phyloP scores from a whole-genome alignment of 768 basidiomycete species.

The Tephrocybe rancida region DNA sequence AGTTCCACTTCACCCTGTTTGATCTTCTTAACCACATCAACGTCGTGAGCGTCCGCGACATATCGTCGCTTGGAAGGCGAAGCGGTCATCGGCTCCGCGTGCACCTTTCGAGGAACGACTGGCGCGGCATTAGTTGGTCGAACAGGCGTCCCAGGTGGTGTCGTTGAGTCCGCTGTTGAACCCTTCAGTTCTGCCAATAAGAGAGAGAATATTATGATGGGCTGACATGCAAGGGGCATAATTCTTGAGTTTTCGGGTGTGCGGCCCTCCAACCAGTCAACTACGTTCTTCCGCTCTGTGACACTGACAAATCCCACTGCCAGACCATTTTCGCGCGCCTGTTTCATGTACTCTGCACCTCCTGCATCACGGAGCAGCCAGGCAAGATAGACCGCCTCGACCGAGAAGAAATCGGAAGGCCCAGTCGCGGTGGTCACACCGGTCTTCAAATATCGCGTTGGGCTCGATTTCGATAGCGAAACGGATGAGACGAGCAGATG shows the following conservation, averaged over 20 bases:
- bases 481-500: slow-evolving; percentile 60
- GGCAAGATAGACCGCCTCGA: slow-evolving; percentile 84
- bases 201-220: not conserved
- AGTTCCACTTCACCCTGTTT: slow-evolving; percentile 76
- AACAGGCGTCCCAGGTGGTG: slow-evolving; percentile 48
- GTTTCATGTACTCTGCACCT: slow-evolving; percentile 88
- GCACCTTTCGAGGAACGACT: slow-evolving; percentile 28
- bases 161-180: slow-evolving; percentile 50
- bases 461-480: slow-evolving; percentile 68
- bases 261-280: slow-evolving; percentile 82
- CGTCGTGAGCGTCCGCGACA: slow-evolving; percentile 74
- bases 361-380: slow-evolving; percentile 76
- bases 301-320: slow-evolving; percentile 79
- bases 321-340: slow-evolving; percentile 74
- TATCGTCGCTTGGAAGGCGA: slow-evolving; percentile 76
- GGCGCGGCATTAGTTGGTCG: slow-evolving; percentile 25
- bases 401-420: slow-evolving; percentile 69
- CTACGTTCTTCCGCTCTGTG: slow-evolving; percentile 83
- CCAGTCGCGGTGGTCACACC: slow-evolving; percentile 44
- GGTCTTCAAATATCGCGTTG: slow-evolving; percentile 80
- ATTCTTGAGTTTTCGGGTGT: slow-evolving; percentile 51
- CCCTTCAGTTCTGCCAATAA: too few relatives aligned
- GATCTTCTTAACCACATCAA: slow-evolving; percentile 88
- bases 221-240: slow-evolving; percentile 45
- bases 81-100: slow-evolving; percentile 33